Conservation (phyloP, 164 flowering plant genomes). For the Magnolia sinica region DNA sequence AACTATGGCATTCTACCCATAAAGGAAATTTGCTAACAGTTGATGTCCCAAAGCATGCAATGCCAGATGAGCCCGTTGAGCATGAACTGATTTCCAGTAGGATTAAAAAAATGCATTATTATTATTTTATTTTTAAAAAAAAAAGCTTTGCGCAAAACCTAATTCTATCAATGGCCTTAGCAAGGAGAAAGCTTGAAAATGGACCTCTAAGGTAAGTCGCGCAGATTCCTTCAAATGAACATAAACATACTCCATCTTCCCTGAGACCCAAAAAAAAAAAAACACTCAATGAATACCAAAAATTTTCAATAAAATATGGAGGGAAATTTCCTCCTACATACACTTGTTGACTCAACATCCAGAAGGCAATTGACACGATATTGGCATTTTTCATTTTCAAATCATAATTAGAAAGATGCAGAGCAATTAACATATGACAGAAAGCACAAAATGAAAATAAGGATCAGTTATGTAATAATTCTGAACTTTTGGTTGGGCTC, state of each 20-base stretch:
- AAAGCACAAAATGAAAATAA: not conserved
- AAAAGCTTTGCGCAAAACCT: not conserved
- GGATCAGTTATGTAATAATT: too few relatives aligned
- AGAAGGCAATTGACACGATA: not conserved
- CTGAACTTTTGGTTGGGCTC: not conserved
- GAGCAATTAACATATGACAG: not conserved
- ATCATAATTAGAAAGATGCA: not conserved
- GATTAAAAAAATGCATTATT: too few relatives aligned
- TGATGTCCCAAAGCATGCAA: not conserved
- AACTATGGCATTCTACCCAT: too few relatives aligned
- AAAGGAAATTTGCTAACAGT: not conserved
- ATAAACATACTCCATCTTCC: conserved; percentile 75
- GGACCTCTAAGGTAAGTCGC: conserved; percentile 72
- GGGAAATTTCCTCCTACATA: not conserved
- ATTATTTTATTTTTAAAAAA: too few relatives aligned
- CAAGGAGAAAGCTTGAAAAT: conserved; percentile 5
- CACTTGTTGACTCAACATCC: not conserved
- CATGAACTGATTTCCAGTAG: not conserved
- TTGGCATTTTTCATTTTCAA: not conserved
- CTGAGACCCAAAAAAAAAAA: conserved; percentile 32
- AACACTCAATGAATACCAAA: not conserved
- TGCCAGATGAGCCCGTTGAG: not conserved
- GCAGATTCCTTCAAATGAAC: conserved; percentile 62
- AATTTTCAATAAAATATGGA: not conserved
- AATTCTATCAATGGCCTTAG: conserved; percentile 1